These are phyloP conservation scores for Clonostachys chloroleuca DNA, from an alignment of 2,329 filamentous ascomycete species.

Conservation along the genomic window DNA sequence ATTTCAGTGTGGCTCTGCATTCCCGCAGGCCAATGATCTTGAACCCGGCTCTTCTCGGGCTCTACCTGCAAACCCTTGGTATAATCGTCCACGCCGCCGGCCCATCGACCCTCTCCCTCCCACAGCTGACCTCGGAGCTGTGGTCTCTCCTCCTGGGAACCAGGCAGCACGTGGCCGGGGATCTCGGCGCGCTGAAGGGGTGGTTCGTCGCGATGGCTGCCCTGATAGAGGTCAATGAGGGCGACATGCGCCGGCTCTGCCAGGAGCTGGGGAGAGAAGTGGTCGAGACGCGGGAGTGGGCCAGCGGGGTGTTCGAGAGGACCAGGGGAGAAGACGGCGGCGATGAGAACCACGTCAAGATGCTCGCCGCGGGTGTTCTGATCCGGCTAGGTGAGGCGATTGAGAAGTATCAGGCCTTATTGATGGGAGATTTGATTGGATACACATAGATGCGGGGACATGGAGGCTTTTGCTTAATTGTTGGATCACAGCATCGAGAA, in stretches of 20 bases:
- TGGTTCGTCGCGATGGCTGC: conserved; percentile 77
- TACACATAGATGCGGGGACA: conserved; percentile 12
- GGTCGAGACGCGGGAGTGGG: conserved; percentile 86
- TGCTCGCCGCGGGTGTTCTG: conserved; percentile 71
- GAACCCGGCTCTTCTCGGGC: conserved; percentile 69
- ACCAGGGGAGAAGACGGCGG: conserved; percentile 43
- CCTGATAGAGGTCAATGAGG: conserved; percentile 75
- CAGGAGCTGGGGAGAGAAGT: conserved; percentile 71
- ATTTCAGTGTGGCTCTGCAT: conserved; percentile 65
- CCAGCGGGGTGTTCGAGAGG: conserved; percentile 67
- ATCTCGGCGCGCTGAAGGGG: conserved; percentile 65
- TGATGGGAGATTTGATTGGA: conserved; percentile 66
- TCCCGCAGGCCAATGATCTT: conserved; percentile 57
- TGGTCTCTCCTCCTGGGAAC: conserved; percentile 77
- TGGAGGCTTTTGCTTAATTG: too few relatives aligned
- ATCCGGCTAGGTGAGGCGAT: conserved; percentile 77
- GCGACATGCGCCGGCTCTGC: conserved; percentile 67
- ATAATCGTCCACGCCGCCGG: conserved; percentile 81
- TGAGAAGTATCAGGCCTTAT: conserved; percentile 71
- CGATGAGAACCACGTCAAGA: conserved; percentile 77
- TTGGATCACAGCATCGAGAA: too few relatives aligned
- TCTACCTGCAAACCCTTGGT: conserved; percentile 82
- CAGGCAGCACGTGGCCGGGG: conserved; percentile 52
- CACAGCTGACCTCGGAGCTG: conserved; percentile 78
- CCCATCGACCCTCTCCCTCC: conserved; percentile 69